Conservation (phyloP, 2,329 filamentous ascomycete species). For the Pestalotiopsis fici region DNA sequence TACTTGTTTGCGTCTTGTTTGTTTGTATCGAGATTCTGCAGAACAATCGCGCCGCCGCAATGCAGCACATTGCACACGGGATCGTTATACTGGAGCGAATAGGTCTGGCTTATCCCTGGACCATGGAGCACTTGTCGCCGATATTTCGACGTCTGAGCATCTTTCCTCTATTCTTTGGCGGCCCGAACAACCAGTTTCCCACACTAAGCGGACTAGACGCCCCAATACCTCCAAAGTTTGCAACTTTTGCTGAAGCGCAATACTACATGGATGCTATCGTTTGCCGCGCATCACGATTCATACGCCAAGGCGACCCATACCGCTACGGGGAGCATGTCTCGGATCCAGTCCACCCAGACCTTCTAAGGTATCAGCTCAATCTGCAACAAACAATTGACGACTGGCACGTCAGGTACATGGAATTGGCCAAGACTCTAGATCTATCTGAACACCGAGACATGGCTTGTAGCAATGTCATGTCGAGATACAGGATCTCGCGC, state of each 20-base stretch:
- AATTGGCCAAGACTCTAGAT: conserved; percentile 10
- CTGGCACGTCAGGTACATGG: conserved; percentile 30
- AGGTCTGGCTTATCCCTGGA: conserved; percentile 26
- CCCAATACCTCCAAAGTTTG: conserved; percentile 19
- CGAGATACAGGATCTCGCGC: conserved; percentile 30
- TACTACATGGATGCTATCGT: conserved; percentile 29
- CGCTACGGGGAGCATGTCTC: conserved; percentile 19
- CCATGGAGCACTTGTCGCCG: conserved; percentile 31
- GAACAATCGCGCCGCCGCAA: conserved; percentile 34
- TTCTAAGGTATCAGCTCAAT: conserved; percentile 21
- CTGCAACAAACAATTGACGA: conserved; percentile 22
- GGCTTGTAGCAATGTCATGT: conserved; percentile 23
- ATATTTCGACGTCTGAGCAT: conserved; percentile 39
- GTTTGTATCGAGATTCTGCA: conserved; percentile 44
- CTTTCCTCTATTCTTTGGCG: conserved; percentile 39
- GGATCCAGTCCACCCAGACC: conserved; percentile 13
- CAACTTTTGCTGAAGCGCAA: conserved; percentile 26
- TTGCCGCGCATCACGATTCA: conserved; percentile 27
- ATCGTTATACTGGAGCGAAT: conserved; percentile 34
- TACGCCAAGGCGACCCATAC: conserved; percentile 28
- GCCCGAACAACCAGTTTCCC: conserved; percentile 21
- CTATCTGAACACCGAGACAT: not conserved
- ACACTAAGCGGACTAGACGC: conserved; percentile 22
- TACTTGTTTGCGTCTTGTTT: conserved; percentile 43
- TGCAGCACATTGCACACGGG: conserved; percentile 39